A percentile compares a stretch with the other conserved stretches of the same genome.
These are phyloP conservation scores for Salix koriyanagi DNA, from an alignment of 345 rosid species.

Conservation along the genomic window DNA sequence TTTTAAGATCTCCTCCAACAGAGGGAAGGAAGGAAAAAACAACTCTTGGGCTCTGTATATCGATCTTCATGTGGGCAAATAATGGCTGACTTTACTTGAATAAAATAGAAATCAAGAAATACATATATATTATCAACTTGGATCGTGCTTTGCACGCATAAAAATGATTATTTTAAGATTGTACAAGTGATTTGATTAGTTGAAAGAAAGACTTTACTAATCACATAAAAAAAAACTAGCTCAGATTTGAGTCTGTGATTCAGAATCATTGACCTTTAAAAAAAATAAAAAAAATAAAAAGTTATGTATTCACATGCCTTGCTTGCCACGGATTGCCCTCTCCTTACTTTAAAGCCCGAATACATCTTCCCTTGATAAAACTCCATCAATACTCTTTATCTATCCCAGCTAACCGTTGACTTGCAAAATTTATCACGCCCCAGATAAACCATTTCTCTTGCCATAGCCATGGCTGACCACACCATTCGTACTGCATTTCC, in stretches of 20 bases:
- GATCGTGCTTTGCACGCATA: constrained; percentile 15
- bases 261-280: constrained; percentile 17
- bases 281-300: background rate
- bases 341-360: constrained; percentile 13
- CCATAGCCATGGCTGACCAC: constrained; percentile 36
- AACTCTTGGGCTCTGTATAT: background rate
- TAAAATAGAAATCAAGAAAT: background rate
- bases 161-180: background rate
- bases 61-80: background rate
- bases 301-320: constrained; percentile 14
- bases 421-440: constrained; percentile 14
- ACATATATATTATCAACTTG: background rate
- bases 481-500: background rate
- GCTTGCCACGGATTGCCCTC: background rate
- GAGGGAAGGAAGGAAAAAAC: background rate
- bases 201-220: constrained; percentile 4
- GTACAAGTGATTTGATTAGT: background rate
- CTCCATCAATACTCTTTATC: constrained; percentile 20
- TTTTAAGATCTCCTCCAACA: background rate
- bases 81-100: background rate
- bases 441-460: constrained; percentile 12
- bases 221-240: background rate
- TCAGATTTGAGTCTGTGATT: background rate
- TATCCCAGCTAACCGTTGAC: constrained; percentile 40
- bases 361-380: constrained; percentile 9